A percentile compares a stretch with the other conserved stretches of the same genome.
phyloP scores from a whole-genome alignment of 208 protist genomes.

The Balamuthia mandrillaris region DNA sequence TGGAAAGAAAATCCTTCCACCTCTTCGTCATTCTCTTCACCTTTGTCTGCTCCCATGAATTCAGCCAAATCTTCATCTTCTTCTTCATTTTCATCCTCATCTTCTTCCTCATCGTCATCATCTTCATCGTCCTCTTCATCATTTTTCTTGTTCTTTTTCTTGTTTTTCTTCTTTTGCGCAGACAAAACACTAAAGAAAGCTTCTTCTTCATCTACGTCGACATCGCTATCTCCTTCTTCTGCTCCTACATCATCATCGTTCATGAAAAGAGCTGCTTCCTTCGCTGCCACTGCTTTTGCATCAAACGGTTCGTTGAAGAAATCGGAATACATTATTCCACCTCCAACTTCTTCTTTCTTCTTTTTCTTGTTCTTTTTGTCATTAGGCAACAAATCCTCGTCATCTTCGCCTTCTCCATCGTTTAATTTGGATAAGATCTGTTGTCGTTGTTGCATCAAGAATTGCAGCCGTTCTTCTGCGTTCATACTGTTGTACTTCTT shows the following conservation, averaged over 20 bases:
- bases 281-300: too few species aligned
- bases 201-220: neutral
- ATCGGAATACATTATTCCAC: too few species aligned
- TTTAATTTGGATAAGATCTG: neutral
- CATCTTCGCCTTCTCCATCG: too few species aligned
- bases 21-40: neutral
- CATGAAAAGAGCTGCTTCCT: too few species aligned
- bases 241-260: too few species aligned
- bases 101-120: neutral
- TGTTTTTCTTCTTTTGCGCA: neutral
- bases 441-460: neutral
- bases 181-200: neutral
- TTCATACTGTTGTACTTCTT: too few species aligned
- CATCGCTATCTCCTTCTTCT: neutral
- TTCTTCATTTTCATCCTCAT: neutral
- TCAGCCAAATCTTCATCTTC: neutral
- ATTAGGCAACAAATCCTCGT: too few species aligned
- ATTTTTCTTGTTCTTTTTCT: neutral
- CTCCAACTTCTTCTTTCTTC: neutral
- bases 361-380: neutral
- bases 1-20: neutral
- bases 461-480: too few species aligned
- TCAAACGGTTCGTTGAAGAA: too few species aligned
- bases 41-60: slow-evolving; percentile 6
- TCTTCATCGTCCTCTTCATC: neutral